Percentiles rank a stretch among this genome's conserved stretches.
Conservation (phyloP, 2,329 filamentous ascomycete species). For the Xylariomycetidae sp. region DNA sequence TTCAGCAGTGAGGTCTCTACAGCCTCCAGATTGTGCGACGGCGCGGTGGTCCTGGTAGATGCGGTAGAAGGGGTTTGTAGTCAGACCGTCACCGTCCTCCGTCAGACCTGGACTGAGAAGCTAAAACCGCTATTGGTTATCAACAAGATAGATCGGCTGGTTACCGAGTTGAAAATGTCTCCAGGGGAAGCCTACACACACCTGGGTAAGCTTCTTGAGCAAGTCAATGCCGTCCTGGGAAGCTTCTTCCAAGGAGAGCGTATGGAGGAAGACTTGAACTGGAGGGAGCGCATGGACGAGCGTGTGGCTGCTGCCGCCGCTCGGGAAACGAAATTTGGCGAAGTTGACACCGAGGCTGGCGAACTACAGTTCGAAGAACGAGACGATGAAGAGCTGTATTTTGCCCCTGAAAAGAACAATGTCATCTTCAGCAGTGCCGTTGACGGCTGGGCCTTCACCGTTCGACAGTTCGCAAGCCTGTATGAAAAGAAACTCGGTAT, state of each 20-base stretch:
- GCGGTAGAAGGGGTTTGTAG: slow-evolving; percentile 97
- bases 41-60: slow-evolving; percentile 89
- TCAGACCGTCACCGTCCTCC: slow-evolving; percentile 92
- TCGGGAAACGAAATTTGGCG: slow-evolving; percentile 45
- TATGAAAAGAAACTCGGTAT: slow-evolving; percentile 98
- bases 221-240: slow-evolving; percentile 94
- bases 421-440: slow-evolving; percentile 98
- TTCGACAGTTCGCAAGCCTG: slow-evolving; percentile 84
- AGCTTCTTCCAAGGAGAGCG: slow-evolving; percentile 97
- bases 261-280: slow-evolving; percentile 97
- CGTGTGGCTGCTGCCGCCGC: slow-evolving; percentile 65
- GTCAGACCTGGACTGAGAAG: slow-evolving; percentile 93
- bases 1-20: slow-evolving; percentile 98
- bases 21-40: slow-evolving; percentile 88
- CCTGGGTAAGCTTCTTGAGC: slow-evolving; percentile 81
- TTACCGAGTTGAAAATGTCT: slow-evolving; percentile 92
- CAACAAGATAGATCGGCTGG: slow-evolving; percentile 94
- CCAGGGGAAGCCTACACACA: slow-evolving; percentile 85
- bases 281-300: slow-evolving; percentile 89
- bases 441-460: slow-evolving; percentile 98
- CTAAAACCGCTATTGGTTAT: slow-evolving; percentile 91
- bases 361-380: slow-evolving; percentile 76
- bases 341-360: slow-evolving; percentile 47
- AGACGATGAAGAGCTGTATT: slow-evolving; percentile 96
- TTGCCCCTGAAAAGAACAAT: slow-evolving; percentile 96